These are phyloP conservation scores for Cucumis sativus DNA, from an alignment of 306 rosid species.

Conservation along the genomic window Cucumber_9930_V3 NC_026655.2:22366501-22367000, in stretches of 20 bases:
- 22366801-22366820: constrained; percentile 3
- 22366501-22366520: too few relatives aligned
- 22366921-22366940: neutral
- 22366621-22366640: neutral
- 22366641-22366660: neutral
- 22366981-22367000: neutral
- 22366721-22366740: neutral
- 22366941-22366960: neutral
- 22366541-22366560: too few relatives aligned
- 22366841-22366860: neutral
- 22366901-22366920: neutral
- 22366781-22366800: neutral
- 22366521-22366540: too few relatives aligned
- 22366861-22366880: neutral
- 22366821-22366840: constrained; percentile 5
- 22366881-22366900: neutral
- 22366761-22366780: neutral
- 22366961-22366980: neutral
- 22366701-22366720: neutral
- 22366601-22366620: neutral
- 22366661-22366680: neutral
- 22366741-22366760: neutral
- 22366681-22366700: neutral
- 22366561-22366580: neutral
- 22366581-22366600: neutral